Evolutionary conservation across 768 basidiomycete genomes (phyloP).

Genomic region (Ramaria sp.): DNA sequence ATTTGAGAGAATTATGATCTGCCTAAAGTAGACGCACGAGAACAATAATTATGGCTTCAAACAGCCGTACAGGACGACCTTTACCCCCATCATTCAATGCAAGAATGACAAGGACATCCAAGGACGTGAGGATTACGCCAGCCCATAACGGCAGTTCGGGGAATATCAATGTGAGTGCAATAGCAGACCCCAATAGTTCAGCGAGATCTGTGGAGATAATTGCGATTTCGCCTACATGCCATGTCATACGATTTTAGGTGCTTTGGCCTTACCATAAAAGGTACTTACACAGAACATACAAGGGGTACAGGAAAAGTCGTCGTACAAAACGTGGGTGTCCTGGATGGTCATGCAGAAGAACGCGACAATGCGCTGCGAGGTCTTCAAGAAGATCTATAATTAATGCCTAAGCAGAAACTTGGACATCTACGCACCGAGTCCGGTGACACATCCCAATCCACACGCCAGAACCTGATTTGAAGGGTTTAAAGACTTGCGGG

Average conservation of each 20-base stretch:
- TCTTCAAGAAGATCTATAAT: slow-evolving; percentile 27
- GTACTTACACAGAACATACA: slow-evolving; percentile 34
- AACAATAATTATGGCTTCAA: slow-evolving; percentile 53
- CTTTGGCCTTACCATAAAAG: neutral
- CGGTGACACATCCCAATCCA: slow-evolving; percentile 74
- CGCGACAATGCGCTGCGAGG: slow-evolving; percentile 52
- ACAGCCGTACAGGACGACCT: slow-evolving; percentile 53
- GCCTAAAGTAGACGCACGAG: slow-evolving; percentile 36
- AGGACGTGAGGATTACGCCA: slow-evolving; percentile 55
- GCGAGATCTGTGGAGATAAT: slow-evolving; percentile 74
- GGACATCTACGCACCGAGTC: slow-evolving; percentile 53
- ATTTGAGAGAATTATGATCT: neutral
- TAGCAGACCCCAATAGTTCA: slow-evolving; percentile 74
- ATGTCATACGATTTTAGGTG: slow-evolving; percentile 12
- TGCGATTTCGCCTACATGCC: slow-evolving; percentile 45
- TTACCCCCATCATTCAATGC: slow-evolving; percentile 52
- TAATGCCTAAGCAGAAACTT: slow-evolving; percentile 17
- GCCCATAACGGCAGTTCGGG: slow-evolving; percentile 60
- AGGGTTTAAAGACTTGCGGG: neutral
- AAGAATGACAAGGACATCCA: slow-evolving; percentile 63
- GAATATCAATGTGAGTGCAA: slow-evolving; percentile 68
- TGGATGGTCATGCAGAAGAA: slow-evolving; percentile 54
- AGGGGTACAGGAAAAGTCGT: slow-evolving; percentile 52
- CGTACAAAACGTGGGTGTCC: slow-evolving; percentile 46
- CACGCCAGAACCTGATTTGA: slow-evolving; percentile 55